Conservation (phyloP, 208 protist genomes). For the Acanthamoeba pearcei region DNA sequence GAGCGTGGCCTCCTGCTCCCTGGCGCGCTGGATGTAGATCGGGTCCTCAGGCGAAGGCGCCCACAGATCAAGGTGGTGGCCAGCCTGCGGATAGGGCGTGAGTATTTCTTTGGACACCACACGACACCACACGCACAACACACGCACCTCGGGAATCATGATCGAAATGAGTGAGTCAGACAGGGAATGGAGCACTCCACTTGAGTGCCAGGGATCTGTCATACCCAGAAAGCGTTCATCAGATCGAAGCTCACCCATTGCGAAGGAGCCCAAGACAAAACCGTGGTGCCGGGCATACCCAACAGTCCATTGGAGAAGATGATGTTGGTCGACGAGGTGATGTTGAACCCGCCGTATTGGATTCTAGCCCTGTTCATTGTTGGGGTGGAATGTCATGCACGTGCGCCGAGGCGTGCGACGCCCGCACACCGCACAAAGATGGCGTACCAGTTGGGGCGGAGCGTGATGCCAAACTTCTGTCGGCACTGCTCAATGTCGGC, state of each 20-base stretch:
- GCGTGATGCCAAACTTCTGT: constrained; percentile 43
- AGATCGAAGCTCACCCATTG: too few species aligned
- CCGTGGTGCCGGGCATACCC: constrained; percentile 14
- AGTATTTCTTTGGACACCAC: not conserved
- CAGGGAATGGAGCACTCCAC: constrained; percentile 71
- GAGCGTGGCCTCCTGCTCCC: constrained; percentile 13
- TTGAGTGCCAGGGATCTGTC: constrained; percentile 88
- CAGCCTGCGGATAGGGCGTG: constrained; percentile 75
- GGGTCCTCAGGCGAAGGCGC: constrained; percentile 87
- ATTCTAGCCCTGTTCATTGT: not conserved
- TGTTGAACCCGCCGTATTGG: constrained; percentile 38
- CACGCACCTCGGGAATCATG: constrained; percentile 34
- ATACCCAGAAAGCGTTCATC: too few species aligned
- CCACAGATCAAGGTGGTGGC: constrained; percentile 91
- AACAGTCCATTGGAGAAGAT: constrained; percentile 92
- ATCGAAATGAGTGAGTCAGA: constrained; percentile 75
- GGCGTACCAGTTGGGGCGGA: constrained; percentile 70
- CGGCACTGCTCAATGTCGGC: constrained; percentile 39
- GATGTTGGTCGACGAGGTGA: constrained; percentile 86
- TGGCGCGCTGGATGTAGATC: constrained; percentile 76
- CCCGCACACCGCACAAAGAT: too few species aligned
- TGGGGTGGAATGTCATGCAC: not conserved
- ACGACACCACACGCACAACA: not conserved
- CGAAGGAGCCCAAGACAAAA: too few species aligned
- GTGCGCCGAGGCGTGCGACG: too few species aligned